phyloP scores from a whole-genome alignment of 805 yeast genomes.

The Candida germanica region DNA sequence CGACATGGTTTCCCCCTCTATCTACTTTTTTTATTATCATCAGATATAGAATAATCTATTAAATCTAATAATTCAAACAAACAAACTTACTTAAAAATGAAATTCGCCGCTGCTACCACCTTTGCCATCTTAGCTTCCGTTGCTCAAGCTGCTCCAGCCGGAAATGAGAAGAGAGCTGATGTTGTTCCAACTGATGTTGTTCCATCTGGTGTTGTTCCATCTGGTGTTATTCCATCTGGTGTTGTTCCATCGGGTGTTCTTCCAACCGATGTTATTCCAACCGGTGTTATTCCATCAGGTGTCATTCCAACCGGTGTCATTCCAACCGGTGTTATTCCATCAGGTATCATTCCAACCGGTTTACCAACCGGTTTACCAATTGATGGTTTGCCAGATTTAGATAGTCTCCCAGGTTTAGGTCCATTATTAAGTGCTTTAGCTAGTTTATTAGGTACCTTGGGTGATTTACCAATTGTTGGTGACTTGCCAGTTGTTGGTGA shows the following conservation, averaged over 20 bases:
- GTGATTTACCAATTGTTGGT: constrained; percentile 11
- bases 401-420: constrained; percentile 1
- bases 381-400: constrained; percentile 1
- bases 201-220: constrained; percentile 11
- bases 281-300: constrained; percentile 9
- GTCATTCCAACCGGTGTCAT: neutral
- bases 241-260: constrained; percentile 6
- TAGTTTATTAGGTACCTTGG: constrained; percentile 5
- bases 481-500: constrained; percentile 11
- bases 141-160: constrained; percentile 14
- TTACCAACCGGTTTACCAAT: constrained; percentile 3
- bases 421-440: constrained; percentile 9
- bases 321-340: constrained; percentile 6
- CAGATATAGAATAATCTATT: neutral
- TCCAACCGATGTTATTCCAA: constrained; percentile 7
- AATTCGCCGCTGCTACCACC: constrained; percentile 11
- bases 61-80: neutral
- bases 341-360: neutral
- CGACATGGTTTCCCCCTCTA: neutral
- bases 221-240: constrained; percentile 9
- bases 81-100: constrained; percentile 7
- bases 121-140: constrained; percentile 9
- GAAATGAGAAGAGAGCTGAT: constrained; percentile 9
- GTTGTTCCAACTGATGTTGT: constrained; percentile 7
- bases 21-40: neutral